A percentile compares a stretch with the other conserved stretches of the same genome.
These are phyloP conservation scores for Yamadazyma mexicana DNA, from an alignment of 1,139 yeast species.

Conservation along the genomic window DNA sequence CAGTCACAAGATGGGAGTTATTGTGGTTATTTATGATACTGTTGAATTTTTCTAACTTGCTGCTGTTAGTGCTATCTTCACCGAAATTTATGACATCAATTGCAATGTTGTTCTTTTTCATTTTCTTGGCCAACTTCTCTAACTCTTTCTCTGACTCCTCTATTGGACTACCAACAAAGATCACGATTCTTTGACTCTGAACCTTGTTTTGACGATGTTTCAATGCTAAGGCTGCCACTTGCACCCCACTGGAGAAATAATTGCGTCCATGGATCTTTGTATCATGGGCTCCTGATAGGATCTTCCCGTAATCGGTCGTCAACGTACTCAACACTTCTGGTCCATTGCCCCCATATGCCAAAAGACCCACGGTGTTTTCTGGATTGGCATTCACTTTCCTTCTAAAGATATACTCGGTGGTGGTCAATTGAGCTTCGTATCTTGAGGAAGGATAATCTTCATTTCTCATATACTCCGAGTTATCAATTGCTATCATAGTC, in stretches of 20 bases:
- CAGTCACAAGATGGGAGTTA: slow-evolving; percentile 80
- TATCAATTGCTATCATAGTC: slow-evolving; percentile 91
- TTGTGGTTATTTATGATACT: slow-evolving; percentile 73
- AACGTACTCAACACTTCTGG: slow-evolving; percentile 87
- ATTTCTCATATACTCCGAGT: slow-evolving; percentile 93
- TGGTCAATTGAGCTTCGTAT: slow-evolving; percentile 89
- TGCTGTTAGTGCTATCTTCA: slow-evolving; percentile 75
- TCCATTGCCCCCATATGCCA: slow-evolving; percentile 83
- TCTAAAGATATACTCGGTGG: slow-evolving; percentile 87
- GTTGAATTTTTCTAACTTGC: slow-evolving; percentile 78
- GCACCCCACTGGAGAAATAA: slow-evolving; percentile 82
- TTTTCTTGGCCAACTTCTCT: slow-evolving; percentile 82
- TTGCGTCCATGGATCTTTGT: slow-evolving; percentile 69
- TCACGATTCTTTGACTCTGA: slow-evolving; percentile 87
- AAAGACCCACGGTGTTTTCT: slow-evolving; percentile 88
- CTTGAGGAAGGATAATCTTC: slow-evolving; percentile 92
- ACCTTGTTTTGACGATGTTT: slow-evolving; percentile 95
- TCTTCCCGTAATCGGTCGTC: slow-evolving; percentile 84
- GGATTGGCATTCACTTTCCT: slow-evolving; percentile 88
- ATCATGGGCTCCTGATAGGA: slow-evolving; percentile 84
- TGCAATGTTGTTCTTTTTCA: slow-evolving; percentile 92
- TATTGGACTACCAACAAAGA: slow-evolving; percentile 88
- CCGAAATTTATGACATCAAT: slow-evolving; percentile 92
- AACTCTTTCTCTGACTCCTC: slow-evolving; percentile 69
- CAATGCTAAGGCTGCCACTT: slow-evolving; percentile 95